phyloP scores from a whole-genome alignment of 768 basidiomycete genomes.

The Suillus hirtellus region DNA sequence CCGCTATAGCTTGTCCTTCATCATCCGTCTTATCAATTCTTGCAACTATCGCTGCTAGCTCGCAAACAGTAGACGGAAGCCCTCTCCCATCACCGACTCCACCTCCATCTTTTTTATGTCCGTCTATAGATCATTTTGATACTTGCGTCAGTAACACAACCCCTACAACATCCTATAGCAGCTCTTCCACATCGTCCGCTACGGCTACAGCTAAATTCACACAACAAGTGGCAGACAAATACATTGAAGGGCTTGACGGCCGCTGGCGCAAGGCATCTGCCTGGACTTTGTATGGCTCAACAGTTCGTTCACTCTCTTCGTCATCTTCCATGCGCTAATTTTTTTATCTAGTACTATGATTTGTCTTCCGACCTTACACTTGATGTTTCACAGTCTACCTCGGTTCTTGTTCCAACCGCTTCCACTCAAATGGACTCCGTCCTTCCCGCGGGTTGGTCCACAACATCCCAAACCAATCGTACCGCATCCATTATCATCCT shows the following conservation, averaged over 20 bases:
- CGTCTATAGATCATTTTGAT: slow-evolving; percentile 37
- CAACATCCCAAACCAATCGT: slow-evolving; percentile 16
- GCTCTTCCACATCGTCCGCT: slow-evolving; percentile 14
- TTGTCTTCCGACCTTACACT: slow-evolving; percentile 11
- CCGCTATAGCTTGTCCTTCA: slow-evolving; percentile 42
- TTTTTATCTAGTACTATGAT: slow-evolving; percentile 20
- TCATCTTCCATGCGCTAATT: slow-evolving; percentile 3
- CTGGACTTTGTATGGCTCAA: slow-evolving; percentile 74
- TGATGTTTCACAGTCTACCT: slow-evolving; percentile 16
- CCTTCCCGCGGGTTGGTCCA: slow-evolving; percentile 60
- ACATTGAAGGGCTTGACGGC: slow-evolving; percentile 50
- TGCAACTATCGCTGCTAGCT: slow-evolving; percentile 52
- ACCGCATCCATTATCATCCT: slow-evolving; percentile 51
- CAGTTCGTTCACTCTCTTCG: slow-evolving; percentile 41
- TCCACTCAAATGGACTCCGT: slow-evolving; percentile 22
- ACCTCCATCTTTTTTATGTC: slow-evolving; percentile 65
- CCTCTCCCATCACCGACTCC: slow-evolving; percentile 38
- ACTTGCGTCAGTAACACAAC: neutral
- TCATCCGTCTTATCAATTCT: slow-evolving; percentile 54
- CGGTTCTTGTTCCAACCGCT: slow-evolving; percentile 19
- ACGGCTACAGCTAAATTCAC: slow-evolving; percentile 13
- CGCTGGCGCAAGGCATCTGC: slow-evolving; percentile 54
- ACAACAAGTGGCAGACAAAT: slow-evolving; percentile 52
- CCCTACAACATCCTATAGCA: neutral
- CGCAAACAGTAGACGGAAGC: slow-evolving; percentile 46